Percentiles rank a stretch among this genome's conserved stretches.
These are phyloP conservation scores for Trichoderma guizhouense DNA, from an alignment of 2,329 filamentous ascomycete species.

Conservation along the genomic window DNA sequence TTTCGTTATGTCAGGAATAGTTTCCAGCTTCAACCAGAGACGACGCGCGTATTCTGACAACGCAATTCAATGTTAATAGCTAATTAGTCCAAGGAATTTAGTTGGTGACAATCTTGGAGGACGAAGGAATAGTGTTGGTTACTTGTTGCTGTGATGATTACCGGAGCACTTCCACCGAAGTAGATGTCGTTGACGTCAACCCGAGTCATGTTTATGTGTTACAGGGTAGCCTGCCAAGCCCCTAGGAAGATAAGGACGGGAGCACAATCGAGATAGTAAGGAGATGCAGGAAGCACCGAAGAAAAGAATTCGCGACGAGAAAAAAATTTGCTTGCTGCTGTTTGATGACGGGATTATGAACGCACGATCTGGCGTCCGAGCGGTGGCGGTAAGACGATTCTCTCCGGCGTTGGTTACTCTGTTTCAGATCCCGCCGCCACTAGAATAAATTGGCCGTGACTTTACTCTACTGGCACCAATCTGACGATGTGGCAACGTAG, in stretches of 20 bases:
- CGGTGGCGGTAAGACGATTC: not conserved
- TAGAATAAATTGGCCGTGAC: not conserved
- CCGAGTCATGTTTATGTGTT: not conserved
- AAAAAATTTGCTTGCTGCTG: not conserved
- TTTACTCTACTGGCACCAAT: not conserved
- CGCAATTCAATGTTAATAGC: not conserved
- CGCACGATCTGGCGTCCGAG: not conserved
- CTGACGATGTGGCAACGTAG: not conserved
- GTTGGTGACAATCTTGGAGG: not conserved
- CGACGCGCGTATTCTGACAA: not conserved
- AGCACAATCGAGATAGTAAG: not conserved
- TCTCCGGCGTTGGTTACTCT: not conserved
- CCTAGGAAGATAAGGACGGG: not conserved
- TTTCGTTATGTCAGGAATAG: not conserved
- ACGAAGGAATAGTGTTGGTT: not conserved
- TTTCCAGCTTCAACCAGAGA: not conserved
- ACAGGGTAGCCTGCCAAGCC: not conserved
- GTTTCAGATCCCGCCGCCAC: not conserved
- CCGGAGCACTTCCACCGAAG: not conserved
- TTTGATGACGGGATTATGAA: not conserved
- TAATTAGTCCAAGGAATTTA: not conserved
- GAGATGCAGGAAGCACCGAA: not conserved
- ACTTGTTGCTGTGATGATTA: not conserved
- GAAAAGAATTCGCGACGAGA: not conserved
- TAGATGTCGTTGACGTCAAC: not conserved